phyloP scores from a whole-genome alignment of 176 grass and related monocot species.

The Oryza punctata region DNA sequence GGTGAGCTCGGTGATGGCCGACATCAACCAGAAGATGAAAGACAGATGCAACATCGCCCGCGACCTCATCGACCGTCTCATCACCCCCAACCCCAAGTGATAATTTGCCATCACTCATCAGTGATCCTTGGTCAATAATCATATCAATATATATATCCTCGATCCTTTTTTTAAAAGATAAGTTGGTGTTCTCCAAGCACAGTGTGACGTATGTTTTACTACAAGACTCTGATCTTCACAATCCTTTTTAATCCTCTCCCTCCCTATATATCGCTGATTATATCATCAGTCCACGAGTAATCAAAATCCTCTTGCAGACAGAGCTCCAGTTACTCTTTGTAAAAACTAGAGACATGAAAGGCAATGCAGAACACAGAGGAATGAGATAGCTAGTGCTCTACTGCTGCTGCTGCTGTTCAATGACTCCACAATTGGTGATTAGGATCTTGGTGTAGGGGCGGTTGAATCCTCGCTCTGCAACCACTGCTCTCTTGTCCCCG shows the following conservation, averaged over 20 bases:
- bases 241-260: background rate
- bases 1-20: background rate
- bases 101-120: too few species aligned
- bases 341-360: background rate
- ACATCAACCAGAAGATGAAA: slow-evolving; percentile 1
- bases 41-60: background rate
- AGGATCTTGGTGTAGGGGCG: slow-evolving; percentile 83
- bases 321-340: background rate
- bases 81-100: background rate
- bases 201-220: too few species aligned
- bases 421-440: slow-evolving; percentile 69
- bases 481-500: slow-evolving; percentile 91
- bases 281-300: background rate
- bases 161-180: too few species aligned
- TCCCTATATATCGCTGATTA: too few species aligned
- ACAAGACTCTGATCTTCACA: background rate
- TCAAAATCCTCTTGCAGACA: background rate
- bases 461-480: slow-evolving; percentile 88
- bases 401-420: slow-evolving; percentile 33
- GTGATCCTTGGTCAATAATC: too few species aligned
- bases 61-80: slow-evolving; percentile 7
- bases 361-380: too few species aligned
- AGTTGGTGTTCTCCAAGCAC: too few species aligned
- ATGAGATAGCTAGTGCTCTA: background rate
- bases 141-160: too few species aligned